Evolutionary conservation across 2,329 filamentous ascomycete species (phyloP), one percentile per base, ranked within the genome.

Genomic region (Phyllosticta capitalensis): DNA sequence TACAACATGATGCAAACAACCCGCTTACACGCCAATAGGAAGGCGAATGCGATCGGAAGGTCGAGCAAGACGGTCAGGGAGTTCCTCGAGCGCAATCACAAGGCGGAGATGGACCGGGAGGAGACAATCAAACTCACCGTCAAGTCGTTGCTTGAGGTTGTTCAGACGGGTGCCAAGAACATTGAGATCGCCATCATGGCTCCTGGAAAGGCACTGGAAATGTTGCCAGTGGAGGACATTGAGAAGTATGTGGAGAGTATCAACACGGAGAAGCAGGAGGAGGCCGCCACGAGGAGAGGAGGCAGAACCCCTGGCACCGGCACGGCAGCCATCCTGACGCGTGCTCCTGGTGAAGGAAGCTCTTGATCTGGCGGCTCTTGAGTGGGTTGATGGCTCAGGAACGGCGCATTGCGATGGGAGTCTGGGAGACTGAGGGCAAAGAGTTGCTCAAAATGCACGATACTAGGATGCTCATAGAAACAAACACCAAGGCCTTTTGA

Each of bases 121-220:
- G 87, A 90, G 68, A 97, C 95, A 50, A 95, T 99, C 74, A 91
- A 95, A 72, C 81, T 99, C 67, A 94, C 94, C 7, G 95, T 99
- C 81, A 99, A 99, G 81, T 99, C 94, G 48, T 83, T 99, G 65
- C 80, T 99, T 62, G 94, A 99, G 76, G 94, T 99, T 58, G 94
- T 99, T 63, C 94, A 99, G 78, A 99, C 94, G 2, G 94, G 94
- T 64, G 94, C 94, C 57, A 99, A 99, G 85, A 99, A 99, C 77
- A 99, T 99, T 70, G 94, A 99, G 79, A 97, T 99, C 70, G 94
- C 95, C 61, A 87, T 99, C 71, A 96, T 97, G 91, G 89, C 90
- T 7, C 92, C 94, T 6, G 92, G 90, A 56, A 91, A 96, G 80
- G 75, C 82, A 17, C 84, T 99, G 64, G 92, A 97, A 80, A 92